Evolutionary conservation across 2,329 filamentous ascomycete species (phyloP), one percentile per base, ranked within the genome.

Genomic region (Aspergillus pseudoglaucus): DNA sequence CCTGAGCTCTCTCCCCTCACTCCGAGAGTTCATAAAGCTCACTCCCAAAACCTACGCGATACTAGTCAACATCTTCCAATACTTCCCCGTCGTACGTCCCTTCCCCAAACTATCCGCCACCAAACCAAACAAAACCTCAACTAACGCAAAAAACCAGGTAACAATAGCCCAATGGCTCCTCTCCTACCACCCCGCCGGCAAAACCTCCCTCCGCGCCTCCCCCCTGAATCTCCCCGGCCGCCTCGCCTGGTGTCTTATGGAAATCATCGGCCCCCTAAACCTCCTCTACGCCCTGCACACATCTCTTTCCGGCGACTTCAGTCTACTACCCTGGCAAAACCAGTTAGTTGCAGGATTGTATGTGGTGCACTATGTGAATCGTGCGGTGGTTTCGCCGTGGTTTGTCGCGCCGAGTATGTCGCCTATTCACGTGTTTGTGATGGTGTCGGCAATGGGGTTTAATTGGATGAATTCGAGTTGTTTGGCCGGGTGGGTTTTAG

Each of bases 111-210:
- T 12, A 30, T 12, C 4, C 4, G 10, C 10, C 25, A 30, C 25
- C 41, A 38, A 38, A 44, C 27, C 35, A 15, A 12, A 4, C 18
- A 22, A 42, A 2, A 42, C 32, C 7, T 54, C 46, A 7, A 30
- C 46, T 58, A 50, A 57, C 45, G n/a, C 47, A 54, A 46, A 53
- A 47, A 15, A 42, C 6, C 51, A 95, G 89, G 62, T 89, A 53
- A 84, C 84, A 0, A 78, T 82, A 1, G 45, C 81, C 18, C 90
- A 95, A 81, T 94, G 86, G 84, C 50, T 84, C 47, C 72, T 78
- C n/a, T 78, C 81, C 47, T 95, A 82, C 79, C 93, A 96, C 67
- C 88, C 88, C 44, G 89, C 91, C 75, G 93, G 93, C 66, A 97
- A 97, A 71, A 95, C 90, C 2, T 95, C 89, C 3, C 78, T 83